These are phyloP conservation scores for Sporisorium iseilematis-ciliati DNA, from an alignment of 1,284 basidiomycete genomes.

Conservation along the genomic window DNA sequence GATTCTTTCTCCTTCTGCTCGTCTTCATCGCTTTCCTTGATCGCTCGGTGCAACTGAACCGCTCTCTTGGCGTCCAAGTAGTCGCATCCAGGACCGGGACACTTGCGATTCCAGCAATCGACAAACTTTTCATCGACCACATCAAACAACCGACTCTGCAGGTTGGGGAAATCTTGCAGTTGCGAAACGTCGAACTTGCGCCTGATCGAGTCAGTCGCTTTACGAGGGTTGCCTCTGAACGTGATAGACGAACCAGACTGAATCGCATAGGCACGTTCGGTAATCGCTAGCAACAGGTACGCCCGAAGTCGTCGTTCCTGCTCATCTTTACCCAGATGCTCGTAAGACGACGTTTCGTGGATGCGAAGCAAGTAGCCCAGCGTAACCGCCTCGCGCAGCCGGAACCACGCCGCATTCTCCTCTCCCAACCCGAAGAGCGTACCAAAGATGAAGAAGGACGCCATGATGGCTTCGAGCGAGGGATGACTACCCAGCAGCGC, in stretches of 20 bases:
- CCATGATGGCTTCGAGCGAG: constrained; percentile 52
- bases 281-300: constrained; percentile 66
- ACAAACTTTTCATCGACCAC: constrained; percentile 63
- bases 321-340: constrained; percentile 60
- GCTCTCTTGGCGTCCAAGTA: constrained; percentile 48
- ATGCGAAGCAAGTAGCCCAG: constrained; percentile 61
- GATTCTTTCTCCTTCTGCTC: constrained; percentile 42
- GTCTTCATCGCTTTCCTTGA: constrained; percentile 51
- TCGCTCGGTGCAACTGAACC: constrained; percentile 50
- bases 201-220: constrained; percentile 47
- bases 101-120: constrained; percentile 62
- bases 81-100: constrained; percentile 50
- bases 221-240: constrained; percentile 56
- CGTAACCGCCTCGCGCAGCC: constrained; percentile 60
- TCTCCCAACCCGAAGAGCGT: constrained; percentile 57
- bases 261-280: constrained; percentile 62
- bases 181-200: constrained; percentile 50
- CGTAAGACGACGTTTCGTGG: constrained; percentile 61
- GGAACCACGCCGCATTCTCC: constrained; percentile 61
- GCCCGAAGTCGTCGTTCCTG: constrained; percentile 61
- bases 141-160: constrained; percentile 50
- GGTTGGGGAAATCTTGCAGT: constrained; percentile 58
- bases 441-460: constrained; percentile 63
- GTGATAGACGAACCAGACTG: constrained; percentile 57
- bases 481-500: constrained; percentile 55